Evolutionary conservation across 805 yeast species (phyloP).

Genomic region (Schizosaccharomyces octosporus): DNA sequence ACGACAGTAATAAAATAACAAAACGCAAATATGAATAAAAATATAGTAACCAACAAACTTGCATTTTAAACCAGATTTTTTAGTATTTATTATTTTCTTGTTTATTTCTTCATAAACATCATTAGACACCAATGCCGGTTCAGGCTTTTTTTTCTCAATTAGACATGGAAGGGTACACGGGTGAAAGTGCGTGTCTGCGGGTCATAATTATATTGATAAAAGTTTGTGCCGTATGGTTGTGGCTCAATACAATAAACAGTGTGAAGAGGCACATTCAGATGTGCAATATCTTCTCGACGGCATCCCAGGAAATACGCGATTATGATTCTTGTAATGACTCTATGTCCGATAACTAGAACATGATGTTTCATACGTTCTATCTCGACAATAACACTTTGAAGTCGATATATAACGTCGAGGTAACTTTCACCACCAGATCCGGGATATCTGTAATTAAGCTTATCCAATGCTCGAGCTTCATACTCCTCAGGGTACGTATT

Average conservation of each 20-base stretch:
- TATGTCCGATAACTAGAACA: conserved; percentile 57
- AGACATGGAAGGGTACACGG: background rate
- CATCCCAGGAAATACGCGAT: conserved; percentile 75
- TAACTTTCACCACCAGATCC: conserved; percentile 96
- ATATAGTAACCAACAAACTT: no score
- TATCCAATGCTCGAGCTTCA: conserved; percentile 46
- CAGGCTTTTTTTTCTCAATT: background rate
- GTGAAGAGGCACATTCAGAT: background rate
- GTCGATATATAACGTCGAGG: conserved; percentile 71
- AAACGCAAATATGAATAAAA: no score
- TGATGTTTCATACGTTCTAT: conserved; percentile 80
- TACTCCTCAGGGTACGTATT: conserved; percentile 51
- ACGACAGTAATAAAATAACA: no score
- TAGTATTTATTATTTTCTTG: no score
- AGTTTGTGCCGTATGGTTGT: background rate
- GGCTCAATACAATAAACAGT: conserved; percentile 2
- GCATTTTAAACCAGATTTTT: no score
- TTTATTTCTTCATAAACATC: background rate
- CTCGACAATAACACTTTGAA: conserved; percentile 76
- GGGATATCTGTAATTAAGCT: conserved; percentile 72
- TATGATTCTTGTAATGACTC: conserved; percentile 72
- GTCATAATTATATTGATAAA: background rate
- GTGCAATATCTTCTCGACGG: conserved; percentile 15
- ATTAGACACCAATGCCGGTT: background rate
- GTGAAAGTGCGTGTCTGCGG: background rate